Evolutionary conservation across 768 basidiomycete species (phyloP).

Genomic region (Boletellus sp.): DNA sequence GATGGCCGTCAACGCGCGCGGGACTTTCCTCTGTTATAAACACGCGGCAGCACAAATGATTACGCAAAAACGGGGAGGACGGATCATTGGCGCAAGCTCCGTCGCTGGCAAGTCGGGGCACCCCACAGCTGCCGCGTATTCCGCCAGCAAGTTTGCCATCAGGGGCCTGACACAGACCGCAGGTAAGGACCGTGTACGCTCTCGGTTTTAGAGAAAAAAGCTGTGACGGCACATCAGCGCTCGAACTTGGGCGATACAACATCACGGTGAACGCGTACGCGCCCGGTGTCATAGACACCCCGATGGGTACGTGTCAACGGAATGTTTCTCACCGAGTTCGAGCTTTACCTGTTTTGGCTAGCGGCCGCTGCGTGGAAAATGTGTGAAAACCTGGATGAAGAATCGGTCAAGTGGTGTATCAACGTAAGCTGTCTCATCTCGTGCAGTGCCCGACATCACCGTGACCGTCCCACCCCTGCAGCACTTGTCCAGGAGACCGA

Average conservation of each 20-base stretch:
- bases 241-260: constrained; percentile 31
- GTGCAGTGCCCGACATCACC: too few relatives aligned
- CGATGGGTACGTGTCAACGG: constrained; percentile 26
- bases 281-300: constrained; percentile 33
- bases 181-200: constrained; percentile 27
- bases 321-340: background rate
- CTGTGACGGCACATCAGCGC: constrained; percentile 1
- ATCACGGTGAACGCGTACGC: constrained; percentile 43
- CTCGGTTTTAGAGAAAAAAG: too few relatives aligned
- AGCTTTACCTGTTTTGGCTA: too few relatives aligned
- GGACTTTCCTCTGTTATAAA: too few relatives aligned
- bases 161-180: constrained; percentile 37
- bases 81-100: constrained; percentile 45
- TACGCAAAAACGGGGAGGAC: constrained; percentile 43
- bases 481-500: background rate
- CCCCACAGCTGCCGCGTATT: constrained; percentile 31
- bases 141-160: constrained; percentile 40
- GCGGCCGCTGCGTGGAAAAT: too few relatives aligned
- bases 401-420: too few relatives aligned
- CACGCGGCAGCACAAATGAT: too few relatives aligned
- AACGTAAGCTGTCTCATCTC: background rate
- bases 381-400: too few relatives aligned
- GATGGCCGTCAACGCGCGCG: too few relatives aligned
- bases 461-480: too few relatives aligned
- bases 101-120: background rate